Evolutionary conservation across 768 basidiomycete genomes (phyloP).

Genomic region (Termitomyces sp.): DNA sequence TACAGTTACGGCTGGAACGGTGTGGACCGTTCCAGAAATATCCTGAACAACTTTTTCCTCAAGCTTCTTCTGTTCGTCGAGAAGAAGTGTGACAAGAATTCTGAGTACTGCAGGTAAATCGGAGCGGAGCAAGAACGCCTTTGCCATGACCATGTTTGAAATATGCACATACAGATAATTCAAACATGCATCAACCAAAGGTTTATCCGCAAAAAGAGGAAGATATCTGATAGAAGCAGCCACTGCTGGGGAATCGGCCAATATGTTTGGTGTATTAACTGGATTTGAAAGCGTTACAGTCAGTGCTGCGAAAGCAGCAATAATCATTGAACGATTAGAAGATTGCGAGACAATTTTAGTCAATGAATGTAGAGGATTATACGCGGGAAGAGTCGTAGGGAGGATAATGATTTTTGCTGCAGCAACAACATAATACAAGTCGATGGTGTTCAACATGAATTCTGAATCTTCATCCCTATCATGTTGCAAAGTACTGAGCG

Average conservation of each 20-base stretch:
- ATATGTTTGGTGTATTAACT: constrained; percentile 48
- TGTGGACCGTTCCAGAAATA: constrained; percentile 52
- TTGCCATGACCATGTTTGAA: constrained; percentile 68
- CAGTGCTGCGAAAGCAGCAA: constrained; percentile 56
- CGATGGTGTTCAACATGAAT: constrained; percentile 64
- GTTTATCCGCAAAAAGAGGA: constrained; percentile 65
- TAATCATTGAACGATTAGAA: constrained; percentile 70
- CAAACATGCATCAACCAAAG: constrained; percentile 62
- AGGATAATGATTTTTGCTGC: constrained; percentile 32
- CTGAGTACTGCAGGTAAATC: constrained; percentile 67
- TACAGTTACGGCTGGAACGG: constrained; percentile 46
- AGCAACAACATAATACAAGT: constrained; percentile 63
- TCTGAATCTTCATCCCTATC: constrained; percentile 65
- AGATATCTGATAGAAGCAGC: constrained; percentile 63
- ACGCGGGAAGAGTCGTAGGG: constrained; percentile 22
- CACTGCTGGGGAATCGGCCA: constrained; percentile 52
- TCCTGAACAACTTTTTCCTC: constrained; percentile 63
- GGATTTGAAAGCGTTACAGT: constrained; percentile 58
- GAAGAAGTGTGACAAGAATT: constrained; percentile 58
- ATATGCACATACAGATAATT: constrained; percentile 75
- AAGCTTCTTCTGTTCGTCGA: constrained; percentile 54
- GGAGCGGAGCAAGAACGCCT: constrained; percentile 66
- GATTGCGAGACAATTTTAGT: constrained; percentile 49
- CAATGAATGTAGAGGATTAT: constrained; percentile 53
- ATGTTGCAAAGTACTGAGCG: constrained; percentile 55